A percentile compares a stretch with the other conserved stretches of the same genome.
Conservation (phyloP, 2,329 filamentous ascomycete species). For the Ustulina deusta region DNA sequence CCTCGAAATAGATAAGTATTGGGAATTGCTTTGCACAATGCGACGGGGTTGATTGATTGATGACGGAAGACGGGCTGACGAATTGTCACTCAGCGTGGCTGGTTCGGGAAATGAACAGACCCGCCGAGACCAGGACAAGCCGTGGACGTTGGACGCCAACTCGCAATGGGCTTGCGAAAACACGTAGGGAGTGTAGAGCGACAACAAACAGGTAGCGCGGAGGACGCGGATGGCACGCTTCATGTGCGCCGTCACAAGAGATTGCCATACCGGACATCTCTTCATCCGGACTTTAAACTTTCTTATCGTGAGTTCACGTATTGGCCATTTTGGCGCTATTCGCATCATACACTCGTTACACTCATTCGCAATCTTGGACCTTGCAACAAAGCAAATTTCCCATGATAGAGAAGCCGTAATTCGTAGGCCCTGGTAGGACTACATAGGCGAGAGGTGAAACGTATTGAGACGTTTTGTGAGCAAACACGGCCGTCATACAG, state of each 20-base stretch:
- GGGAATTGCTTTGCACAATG: conserved; percentile 16
- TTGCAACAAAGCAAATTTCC: background rate
- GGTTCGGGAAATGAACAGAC: conserved; percentile 34
- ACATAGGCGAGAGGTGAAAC: conserved; percentile 22
- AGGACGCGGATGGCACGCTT: conserved; percentile 29
- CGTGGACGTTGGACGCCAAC: conserved; percentile 25
- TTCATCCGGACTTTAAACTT: background rate
- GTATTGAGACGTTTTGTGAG: conserved; percentile 11
- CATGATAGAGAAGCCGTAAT: background rate
- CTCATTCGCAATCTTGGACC: background rate
- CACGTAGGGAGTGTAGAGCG: background rate
- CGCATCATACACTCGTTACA: background rate
- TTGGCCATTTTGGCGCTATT: background rate
- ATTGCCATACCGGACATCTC: conserved; percentile 4
- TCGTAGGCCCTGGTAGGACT: conserved; percentile 9
- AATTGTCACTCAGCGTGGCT: conserved; percentile 32
- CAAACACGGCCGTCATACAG: conserved; percentile 29
- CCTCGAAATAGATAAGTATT: conserved; percentile 33
- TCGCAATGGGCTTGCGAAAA: conserved; percentile 27
- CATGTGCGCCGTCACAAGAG: conserved; percentile 15
- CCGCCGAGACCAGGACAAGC: conserved; percentile 36
- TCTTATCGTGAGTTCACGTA: background rate
- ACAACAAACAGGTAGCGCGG: conserved; percentile 20
- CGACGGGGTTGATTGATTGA: conserved; percentile 23
- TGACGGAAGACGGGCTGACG: conserved; percentile 23